A percentile compares a stretch with the other conserved stretches of the same genome.
Conservation (phyloP, 495 filamentous ascomycete genomes). For the Neurospora pannonica region DNA sequence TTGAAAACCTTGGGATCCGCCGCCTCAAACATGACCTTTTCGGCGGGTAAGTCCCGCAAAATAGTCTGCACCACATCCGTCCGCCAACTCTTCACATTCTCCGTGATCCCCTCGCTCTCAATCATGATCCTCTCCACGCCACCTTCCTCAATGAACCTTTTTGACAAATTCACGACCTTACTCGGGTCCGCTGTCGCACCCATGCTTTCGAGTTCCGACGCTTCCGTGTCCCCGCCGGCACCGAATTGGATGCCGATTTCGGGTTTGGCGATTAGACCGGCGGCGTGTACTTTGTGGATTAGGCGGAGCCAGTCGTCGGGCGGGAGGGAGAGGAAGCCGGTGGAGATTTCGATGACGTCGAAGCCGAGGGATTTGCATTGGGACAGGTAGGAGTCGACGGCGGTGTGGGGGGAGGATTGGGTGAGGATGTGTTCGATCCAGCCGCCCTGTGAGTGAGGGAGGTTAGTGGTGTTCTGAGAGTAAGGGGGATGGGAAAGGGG, state of each 20-base stretch:
- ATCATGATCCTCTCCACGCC: constrained; percentile 54
- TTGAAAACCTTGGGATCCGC: constrained; percentile 49
- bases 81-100: constrained; percentile 48
- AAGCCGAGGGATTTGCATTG: constrained; percentile 46
- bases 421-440: constrained; percentile 49
- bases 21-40: constrained; percentile 54
- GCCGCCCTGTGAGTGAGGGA: constrained; percentile 25
- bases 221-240: constrained; percentile 47
- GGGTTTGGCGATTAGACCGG: constrained; percentile 47
- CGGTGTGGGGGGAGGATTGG: constrained; percentile 22
- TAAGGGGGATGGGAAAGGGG: neutral
- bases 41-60: constrained; percentile 42
- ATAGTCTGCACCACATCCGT: constrained; percentile 49
- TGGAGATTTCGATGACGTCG: constrained; percentile 46
- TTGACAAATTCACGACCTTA: constrained; percentile 41
- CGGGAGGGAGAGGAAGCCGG: constrained; percentile 47
- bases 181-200: constrained; percentile 41
- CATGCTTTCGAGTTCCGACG: constrained; percentile 37
- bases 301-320: constrained; percentile 49
- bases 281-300: constrained; percentile 41
- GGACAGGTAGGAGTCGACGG: constrained; percentile 42
- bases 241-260: constrained; percentile 54
- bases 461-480: too few species aligned
- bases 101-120: constrained; percentile 54
- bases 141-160: constrained; percentile 37